These are phyloP conservation scores for Escovopsis sp. DNA, from an alignment of 2,329 filamentous ascomycete genomes.

Conservation along the genomic window DNA sequence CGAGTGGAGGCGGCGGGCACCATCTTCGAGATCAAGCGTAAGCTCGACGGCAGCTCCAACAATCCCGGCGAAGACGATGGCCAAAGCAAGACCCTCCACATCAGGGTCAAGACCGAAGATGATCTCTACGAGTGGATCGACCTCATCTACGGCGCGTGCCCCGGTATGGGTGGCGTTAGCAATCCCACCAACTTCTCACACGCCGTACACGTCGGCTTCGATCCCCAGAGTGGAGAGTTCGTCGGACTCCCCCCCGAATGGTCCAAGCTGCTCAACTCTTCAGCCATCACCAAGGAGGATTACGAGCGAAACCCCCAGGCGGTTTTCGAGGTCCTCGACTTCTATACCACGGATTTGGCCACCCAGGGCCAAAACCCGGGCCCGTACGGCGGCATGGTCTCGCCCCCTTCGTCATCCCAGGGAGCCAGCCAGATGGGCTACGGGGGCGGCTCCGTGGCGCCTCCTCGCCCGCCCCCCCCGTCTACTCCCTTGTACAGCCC, in stretches of 20 bases:
- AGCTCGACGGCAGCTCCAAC: conserved; percentile 50
- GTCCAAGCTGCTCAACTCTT: conserved; percentile 91
- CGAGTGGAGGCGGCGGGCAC: conserved; percentile 83
- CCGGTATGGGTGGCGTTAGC: conserved; percentile 94
- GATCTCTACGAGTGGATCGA: conserved; percentile 99
- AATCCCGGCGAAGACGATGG: conserved; percentile 69
- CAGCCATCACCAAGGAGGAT: conserved; percentile 95
- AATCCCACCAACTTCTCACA: conserved; percentile 98
- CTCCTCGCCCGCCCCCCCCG: conserved; percentile 49
- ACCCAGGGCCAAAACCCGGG: conserved; percentile 60
- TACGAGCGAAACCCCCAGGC: conserved; percentile 93
- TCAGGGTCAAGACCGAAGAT: conserved; percentile 88
- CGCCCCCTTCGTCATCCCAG: conserved; percentile 42
- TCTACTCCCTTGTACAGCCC: conserved; percentile 25
- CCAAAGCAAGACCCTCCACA: conserved; percentile 69
- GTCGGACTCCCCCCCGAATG: conserved; percentile 89
- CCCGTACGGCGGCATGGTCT: conserved; percentile 52
- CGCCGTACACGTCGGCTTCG: conserved; percentile 92
- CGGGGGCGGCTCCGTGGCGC: conserved; percentile 43
- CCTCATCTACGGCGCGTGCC: conserved; percentile 90
- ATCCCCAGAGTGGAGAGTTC: conserved; percentile 88
- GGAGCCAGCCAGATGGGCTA: conserved; percentile 49
- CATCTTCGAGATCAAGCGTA: conserved; percentile 84
- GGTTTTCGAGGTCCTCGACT: conserved; percentile 67
- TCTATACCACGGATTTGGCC: conserved; percentile 72